A percentile compares a stretch with the other conserved stretches of the same genome.
These are phyloP conservation scores for Fusarium liriodendri DNA, from an alignment of 2,329 filamentous ascomycete species.

Conservation along the genomic window DNA sequence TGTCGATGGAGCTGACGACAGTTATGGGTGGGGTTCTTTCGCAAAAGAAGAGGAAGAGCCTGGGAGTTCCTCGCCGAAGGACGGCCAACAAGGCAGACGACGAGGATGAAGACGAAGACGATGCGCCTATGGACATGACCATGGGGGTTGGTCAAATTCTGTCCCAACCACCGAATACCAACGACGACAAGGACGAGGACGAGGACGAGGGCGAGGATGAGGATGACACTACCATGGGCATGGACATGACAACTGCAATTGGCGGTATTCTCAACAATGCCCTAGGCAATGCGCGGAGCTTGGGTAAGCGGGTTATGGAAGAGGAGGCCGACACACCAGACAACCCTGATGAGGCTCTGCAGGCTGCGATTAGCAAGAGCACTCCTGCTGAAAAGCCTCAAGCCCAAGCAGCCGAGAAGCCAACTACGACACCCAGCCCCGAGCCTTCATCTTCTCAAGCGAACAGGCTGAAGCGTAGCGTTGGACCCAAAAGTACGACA, in stretches of 20 bases:
- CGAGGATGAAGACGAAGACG: slow-evolving; percentile 44
- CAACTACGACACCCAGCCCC: slow-evolving; percentile 60
- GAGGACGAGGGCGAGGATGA: slow-evolving; percentile 51
- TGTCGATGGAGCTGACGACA: slow-evolving; percentile 83
- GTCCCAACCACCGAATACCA: slow-evolving; percentile 48
- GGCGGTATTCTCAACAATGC: slow-evolving; percentile 67
- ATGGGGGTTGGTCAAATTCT: slow-evolving; percentile 67
- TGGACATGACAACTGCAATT: slow-evolving; percentile 75
- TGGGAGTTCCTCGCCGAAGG: slow-evolving; percentile 34
- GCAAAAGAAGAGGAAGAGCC: slow-evolving; percentile 43
- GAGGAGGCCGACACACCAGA: slow-evolving; percentile 65
- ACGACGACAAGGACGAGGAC: slow-evolving; percentile 41
- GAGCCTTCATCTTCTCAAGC: slow-evolving; percentile 65
- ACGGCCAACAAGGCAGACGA: slow-evolving; percentile 48
- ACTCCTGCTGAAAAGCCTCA: slow-evolving; percentile 31
- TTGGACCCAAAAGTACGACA: slow-evolving; percentile 53
- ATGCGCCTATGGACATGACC: slow-evolving; percentile 67
- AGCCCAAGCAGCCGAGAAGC: slow-evolving; percentile 45
- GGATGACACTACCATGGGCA: slow-evolving; percentile 57
- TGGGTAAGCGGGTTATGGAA: slow-evolving; percentile 69
- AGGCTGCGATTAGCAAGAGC: slow-evolving; percentile 39
- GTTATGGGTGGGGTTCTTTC: slow-evolving; percentile 68
- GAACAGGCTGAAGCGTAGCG: slow-evolving; percentile 62
- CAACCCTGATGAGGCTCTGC: slow-evolving; percentile 53
- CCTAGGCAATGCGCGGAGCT: slow-evolving; percentile 47